Evolutionary conservation across 768 basidiomycete genomes (phyloP), one percentile per base, ranked within the genome.

Genomic region (Lentinus brumalis): DNA sequence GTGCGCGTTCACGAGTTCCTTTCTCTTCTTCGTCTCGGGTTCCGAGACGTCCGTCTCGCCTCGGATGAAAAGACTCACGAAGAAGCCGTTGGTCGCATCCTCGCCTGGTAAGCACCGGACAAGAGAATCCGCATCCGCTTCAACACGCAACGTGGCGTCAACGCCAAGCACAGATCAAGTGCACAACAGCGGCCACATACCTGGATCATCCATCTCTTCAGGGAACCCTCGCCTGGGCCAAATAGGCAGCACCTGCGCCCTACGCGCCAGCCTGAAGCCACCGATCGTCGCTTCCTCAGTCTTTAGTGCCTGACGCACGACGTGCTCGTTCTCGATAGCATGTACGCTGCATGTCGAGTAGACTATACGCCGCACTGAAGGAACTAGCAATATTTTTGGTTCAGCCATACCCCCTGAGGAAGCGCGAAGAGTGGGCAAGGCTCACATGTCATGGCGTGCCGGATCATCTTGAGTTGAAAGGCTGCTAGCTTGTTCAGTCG

Each of bases 331-430:
- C 71, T 99, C 97, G 44, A 82, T 83, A 14, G 91, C 84, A 74
- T 98, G 89, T 50, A 97, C 79, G 63, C 94, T 97, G 71, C 96
- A 99, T n/a, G 97, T 99, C 26, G 96, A 98, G 74, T 99, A 98
- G 30, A 95, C 95, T 67, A 99, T 93, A 67, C 84, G 86, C 59
- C 80, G 75, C 39, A 87, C 91, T 42, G 80, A 79, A 1, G 92
- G 88, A 74, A 96, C 94, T 96, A 65, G 35, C 35, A 35, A 35
- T 35, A 35, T 35, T 2, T 35, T 35, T 35, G 35, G 35, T 35
- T 35, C 18, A 46, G 35, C 11, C 31, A 49, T 9, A 41, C 5
- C 30, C 6, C 26, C 12, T 47, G 5, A 38, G 21, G 18, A n/a
- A 18, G 21, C 2, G 12, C 40, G 51, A 18, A 11, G 14, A 32